These are phyloP conservation scores for Penicillium brasilianum DNA, from an alignment of 2,329 filamentous ascomycete species.

Conservation along the genomic window DNA sequence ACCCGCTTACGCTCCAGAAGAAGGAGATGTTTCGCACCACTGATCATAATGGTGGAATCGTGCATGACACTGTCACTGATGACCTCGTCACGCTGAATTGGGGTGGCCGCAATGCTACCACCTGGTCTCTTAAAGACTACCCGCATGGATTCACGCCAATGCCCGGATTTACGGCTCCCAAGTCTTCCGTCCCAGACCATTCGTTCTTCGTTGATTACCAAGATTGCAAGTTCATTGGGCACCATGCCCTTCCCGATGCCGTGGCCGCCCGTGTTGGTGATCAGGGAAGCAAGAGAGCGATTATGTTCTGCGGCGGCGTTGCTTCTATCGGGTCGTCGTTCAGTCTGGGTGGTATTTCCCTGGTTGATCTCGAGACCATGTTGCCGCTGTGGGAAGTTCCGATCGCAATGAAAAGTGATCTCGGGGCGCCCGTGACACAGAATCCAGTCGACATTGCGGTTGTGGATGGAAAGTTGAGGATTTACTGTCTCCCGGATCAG, in stretches of 20 bases:
- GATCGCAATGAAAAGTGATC: slow-evolving; percentile 48
- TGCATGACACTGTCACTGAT: slow-evolving; percentile 47
- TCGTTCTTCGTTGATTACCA: slow-evolving; percentile 57
- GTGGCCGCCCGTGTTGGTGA: neutral
- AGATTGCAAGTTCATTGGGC: slow-evolving; percentile 59
- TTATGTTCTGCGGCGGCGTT: slow-evolving; percentile 58
- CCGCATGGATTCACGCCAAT: slow-evolving; percentile 23
- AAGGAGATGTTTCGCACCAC: slow-evolving; percentile 42
- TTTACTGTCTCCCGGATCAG: slow-evolving; percentile 57
- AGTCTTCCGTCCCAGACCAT: slow-evolving; percentile 42
- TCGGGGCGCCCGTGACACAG: slow-evolving; percentile 52
- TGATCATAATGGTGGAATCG: slow-evolving; percentile 56
- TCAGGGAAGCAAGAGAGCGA: slow-evolving; percentile 29
- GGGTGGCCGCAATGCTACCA: slow-evolving; percentile 50
- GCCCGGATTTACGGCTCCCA: slow-evolving; percentile 32
- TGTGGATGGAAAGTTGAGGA: slow-evolving; percentile 50
- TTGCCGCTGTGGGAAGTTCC: slow-evolving; percentile 54
- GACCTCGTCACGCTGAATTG: slow-evolving; percentile 53
- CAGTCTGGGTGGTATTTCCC: slow-evolving; percentile 53
- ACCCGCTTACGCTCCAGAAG: slow-evolving; percentile 45
- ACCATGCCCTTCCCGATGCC: slow-evolving; percentile 42
- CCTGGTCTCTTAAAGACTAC: slow-evolving; percentile 43
- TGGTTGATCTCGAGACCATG: slow-evolving; percentile 55
- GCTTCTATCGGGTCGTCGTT: slow-evolving; percentile 42
- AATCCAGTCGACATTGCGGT: slow-evolving; percentile 57